Percentiles rank a stretch among this genome's conserved stretches.
These are phyloP conservation scores for Talaromyces thailandensis DNA, from an alignment of 495 filamentous ascomycete species.

Conservation along the genomic window DNA sequence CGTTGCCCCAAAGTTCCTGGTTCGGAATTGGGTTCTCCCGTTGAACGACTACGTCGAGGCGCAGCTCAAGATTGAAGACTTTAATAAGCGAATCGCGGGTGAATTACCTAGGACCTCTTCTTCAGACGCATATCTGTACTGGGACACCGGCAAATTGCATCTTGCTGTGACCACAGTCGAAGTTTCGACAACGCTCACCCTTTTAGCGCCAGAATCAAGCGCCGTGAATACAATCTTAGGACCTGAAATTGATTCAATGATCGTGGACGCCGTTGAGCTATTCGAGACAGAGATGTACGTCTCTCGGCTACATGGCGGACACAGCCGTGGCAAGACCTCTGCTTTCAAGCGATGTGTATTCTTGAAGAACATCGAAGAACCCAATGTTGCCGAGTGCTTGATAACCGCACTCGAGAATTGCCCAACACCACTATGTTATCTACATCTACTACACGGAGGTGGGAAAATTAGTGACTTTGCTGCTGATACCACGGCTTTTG, in stretches of 20 bases:
- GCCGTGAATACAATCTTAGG: constrained; percentile 23
- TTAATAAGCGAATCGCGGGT: constrained; percentile 33
- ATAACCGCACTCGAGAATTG: constrained; percentile 38
- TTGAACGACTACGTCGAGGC: constrained; percentile 30
- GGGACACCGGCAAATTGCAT: constrained; percentile 34
- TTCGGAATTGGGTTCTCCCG: constrained; percentile 43
- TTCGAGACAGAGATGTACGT: constrained; percentile 57
- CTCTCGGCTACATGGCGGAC: constrained; percentile 50
- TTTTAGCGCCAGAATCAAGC: constrained; percentile 11
- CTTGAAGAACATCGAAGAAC: constrained; percentile 40
- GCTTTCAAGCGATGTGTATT: constrained; percentile 61
- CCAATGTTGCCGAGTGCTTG: constrained; percentile 27
- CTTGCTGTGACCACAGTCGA: constrained; percentile 49
- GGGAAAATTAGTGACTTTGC: constrained; percentile 40
- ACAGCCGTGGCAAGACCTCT: constrained; percentile 48
- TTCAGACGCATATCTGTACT: constrained; percentile 51
- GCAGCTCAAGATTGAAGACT: constrained; percentile 26
- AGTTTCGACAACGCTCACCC: constrained; percentile 18
- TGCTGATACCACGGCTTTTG: constrained; percentile 47
- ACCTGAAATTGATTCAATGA: constrained; percentile 21
- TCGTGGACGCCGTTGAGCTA: constrained; percentile 40
- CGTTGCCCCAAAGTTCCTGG: constrained; percentile 30
- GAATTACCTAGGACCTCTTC: constrained; percentile 37
- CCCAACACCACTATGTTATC: constrained; percentile 48
- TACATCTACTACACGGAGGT: constrained; percentile 56